Percentiles rank a stretch among this genome's conserved stretches.
Evolutionary conservation across 768 basidiomycete genomes (phyloP).

Genomic region (Hericium alpestre): DNA sequence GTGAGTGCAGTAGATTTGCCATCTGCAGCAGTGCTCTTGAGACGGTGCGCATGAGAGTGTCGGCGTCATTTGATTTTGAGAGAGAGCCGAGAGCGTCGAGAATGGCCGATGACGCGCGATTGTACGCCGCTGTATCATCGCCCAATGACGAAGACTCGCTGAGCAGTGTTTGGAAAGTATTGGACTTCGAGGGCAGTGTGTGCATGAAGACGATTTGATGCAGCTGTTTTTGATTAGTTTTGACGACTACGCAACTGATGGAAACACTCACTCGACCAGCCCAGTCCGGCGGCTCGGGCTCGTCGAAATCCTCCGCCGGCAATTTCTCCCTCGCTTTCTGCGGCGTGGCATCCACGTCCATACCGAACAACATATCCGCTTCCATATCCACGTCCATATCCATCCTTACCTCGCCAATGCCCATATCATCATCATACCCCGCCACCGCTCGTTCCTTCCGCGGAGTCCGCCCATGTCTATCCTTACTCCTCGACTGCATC

Average conservation of each 20-base stretch:
- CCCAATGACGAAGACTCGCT: neutral
- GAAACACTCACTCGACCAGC: slow-evolving; percentile 6
- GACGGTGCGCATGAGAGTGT: slow-evolving; percentile 1
- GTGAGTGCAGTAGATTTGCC: slow-evolving; percentile 2
- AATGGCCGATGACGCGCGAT: slow-evolving; percentile 7
- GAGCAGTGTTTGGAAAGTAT: slow-evolving; percentile 10
- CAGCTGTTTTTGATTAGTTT: slow-evolving; percentile 4
- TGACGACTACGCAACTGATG: neutral
- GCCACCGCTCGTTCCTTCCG: neutral
- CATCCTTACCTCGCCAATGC: neutral
- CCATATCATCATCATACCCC: neutral
- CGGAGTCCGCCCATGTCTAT: neutral
- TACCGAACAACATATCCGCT: neutral
- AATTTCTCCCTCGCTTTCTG: neutral
- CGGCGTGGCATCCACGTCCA: slow-evolving; percentile 2
- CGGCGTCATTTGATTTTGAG: slow-evolving; percentile 1
- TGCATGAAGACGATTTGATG: slow-evolving; percentile 11
- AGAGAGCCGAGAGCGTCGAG: slow-evolving; percentile 2
- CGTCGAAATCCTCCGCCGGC: neutral
- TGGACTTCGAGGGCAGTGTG: neutral
- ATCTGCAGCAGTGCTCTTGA: slow-evolving; percentile 7
- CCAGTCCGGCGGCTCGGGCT: slow-evolving; percentile 5
- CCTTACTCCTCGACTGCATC: neutral
- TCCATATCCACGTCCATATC: neutral
- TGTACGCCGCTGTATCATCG: neutral